Conservation (phyloP, 768 basidiomycete genomes). For the Dioszegia crocea region DNA sequence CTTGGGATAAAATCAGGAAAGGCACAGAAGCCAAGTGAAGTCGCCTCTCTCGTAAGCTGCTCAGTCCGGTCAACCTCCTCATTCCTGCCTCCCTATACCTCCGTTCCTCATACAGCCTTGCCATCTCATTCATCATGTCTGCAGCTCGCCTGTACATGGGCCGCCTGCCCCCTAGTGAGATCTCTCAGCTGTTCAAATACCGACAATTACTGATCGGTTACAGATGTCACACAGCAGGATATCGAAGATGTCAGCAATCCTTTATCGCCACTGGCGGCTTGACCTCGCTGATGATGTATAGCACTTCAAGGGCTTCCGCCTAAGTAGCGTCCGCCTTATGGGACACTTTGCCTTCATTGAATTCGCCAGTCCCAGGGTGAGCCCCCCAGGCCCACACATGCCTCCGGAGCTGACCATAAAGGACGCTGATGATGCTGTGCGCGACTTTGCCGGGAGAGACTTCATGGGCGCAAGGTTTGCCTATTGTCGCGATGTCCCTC, state of each 20-base stretch:
- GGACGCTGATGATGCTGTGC: slow-evolving; percentile 93
- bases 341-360: slow-evolving; percentile 97
- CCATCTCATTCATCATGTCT: slow-evolving; percentile 21
- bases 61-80: too few species aligned
- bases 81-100: not conserved
- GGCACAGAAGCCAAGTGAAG: too few species aligned
- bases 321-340: slow-evolving; percentile 90
- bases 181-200: not conserved
- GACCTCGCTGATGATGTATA: slow-evolving; percentile 3
- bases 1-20: slow-evolving; percentile 3
- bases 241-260: slow-evolving; percentile 38
- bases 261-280: not conserved
- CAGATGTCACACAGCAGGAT: slow-evolving; percentile 46
- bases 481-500: not conserved
- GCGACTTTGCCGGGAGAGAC: slow-evolving; percentile 76
- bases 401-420: slow-evolving; percentile 44
- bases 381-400: slow-evolving; percentile 11
- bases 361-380: slow-evolving; percentile 77
- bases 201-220: not conserved
- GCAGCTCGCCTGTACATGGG: slow-evolving; percentile 40
- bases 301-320: slow-evolving; percentile 76
- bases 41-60: too few species aligned
- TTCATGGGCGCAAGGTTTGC: slow-evolving; percentile 81
- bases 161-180: slow-evolving; percentile 37
- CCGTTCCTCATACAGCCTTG: not conserved